Base-by-base conservation (phyloP, 2,329 filamentous ascomycete species). In the Penicillium verrucosum region DNA sequence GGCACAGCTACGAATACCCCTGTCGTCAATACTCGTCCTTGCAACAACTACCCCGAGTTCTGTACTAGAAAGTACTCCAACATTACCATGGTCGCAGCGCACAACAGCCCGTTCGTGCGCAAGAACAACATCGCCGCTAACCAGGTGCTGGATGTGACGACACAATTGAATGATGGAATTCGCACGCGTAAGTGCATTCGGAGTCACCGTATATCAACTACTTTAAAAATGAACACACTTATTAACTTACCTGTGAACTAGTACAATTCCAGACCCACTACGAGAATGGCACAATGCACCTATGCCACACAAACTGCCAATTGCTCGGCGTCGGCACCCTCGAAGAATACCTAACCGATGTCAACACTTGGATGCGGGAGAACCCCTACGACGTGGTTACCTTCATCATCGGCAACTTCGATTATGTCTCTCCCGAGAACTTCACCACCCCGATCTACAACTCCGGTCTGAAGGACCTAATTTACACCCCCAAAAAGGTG, bases 371-470 rank as follows among this genome's bases (percentile, higher is more conserved):
- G 92, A 85, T 97, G 2, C 80, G 82, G 7, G 65, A 70, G 0
- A 86, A 97, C 65, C 92, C 91, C 0, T 93, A 90, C 75, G 92
- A 97, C 62, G 89, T 97, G 1, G 84, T 97, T 27, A 92, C 90
- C 1, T 86, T 97, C 61, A 80, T 97, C 18, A 86, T 97, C 49
- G 91, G 87, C 56, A 97, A 97, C 72, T 87, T 84, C 66, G 89
- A 92, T 75, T 89, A 88, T 70, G 85, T 87, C n/a, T 76, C 79
- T 5, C 79, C 88, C 1, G 74, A 73, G 5, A 81, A 82, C 57
- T 96, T 90, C 71, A 84, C 82, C 6, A 81, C 81, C 0, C 86
- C 85, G 34, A 87, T 97, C 62, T 78, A 89, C 70, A 77, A 82
- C 52, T 86, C 88, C 0, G 92, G 92, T 5, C 81, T 97, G 27